Evolutionary conservation across 1,284 basidiomycete genomes (phyloP), one percentile per base, ranked within the genome.

Genomic region (Pterulicium gracile): DNA sequence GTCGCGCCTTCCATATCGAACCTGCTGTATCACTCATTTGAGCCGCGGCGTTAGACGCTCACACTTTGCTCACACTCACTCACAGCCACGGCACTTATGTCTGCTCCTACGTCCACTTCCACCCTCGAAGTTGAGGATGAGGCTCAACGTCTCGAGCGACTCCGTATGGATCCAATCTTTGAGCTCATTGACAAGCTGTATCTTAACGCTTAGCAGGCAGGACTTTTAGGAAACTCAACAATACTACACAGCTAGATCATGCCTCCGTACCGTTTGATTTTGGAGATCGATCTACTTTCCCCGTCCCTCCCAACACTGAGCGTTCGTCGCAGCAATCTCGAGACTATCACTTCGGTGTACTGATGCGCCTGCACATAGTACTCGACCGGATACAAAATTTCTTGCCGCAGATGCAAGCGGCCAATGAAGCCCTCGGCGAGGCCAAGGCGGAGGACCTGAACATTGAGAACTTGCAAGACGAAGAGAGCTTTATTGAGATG

Each of bases 21-120:
- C n/a, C n/a, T n/a, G n/a, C n/a, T n/a, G n/a, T n/a, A n/a, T n/a
- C n/a, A n/a, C n/a, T n/a, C n/a, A n/a, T n/a, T n/a, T n/a, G n/a
- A n/a, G n/a, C n/a, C n/a, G n/a, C n/a, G n/a, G n/a, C n/a, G n/a
- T n/a, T n/a, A n/a, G n/a, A n/a, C n/a, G n/a, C n/a, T n/a, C n/a
- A n/a, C n/a, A n/a, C n/a, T n/a, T n/a, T 58, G 51, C 67, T 63
- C 34, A 55, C 58, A 14, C 58, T 50, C 34, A 17, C 44, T 17
- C 44, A 35, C 34, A 12, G 34, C 36, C 36, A 39, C 36, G n/a
- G 19, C 36, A 18, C n/a, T n/a, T n/a, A n/a, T n/a, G n/a, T n/a
- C n/a, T 39, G 36, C 15, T 5, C 36, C 15, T 13, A 39, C 19
- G 36, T 39, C 36, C 19, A 15, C 36, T 39, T 39, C 36, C 15